Percentiles rank a stretch among this genome's conserved stretches.
phyloP scores from a whole-genome alignment of 331 rosid species.

The Rhamnella rubrinervis region DNA sequence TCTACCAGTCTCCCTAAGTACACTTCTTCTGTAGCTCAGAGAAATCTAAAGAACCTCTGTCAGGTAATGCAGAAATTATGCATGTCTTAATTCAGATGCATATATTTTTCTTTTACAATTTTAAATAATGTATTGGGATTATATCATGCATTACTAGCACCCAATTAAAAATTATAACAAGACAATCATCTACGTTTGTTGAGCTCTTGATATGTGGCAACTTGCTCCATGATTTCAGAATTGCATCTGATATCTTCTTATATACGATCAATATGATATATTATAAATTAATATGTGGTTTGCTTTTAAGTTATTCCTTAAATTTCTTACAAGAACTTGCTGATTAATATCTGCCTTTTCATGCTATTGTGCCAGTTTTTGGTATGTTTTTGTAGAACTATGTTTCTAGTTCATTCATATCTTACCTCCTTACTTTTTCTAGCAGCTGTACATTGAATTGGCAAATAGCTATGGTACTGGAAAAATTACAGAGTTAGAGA shows the following conservation, averaged over 20 bases:
- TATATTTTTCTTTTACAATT: neutral
- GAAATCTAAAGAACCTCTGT: conserved; percentile 67
- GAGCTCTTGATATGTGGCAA: no score
- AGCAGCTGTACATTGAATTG: conserved; percentile 72
- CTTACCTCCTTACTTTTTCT: conserved; percentile 7
- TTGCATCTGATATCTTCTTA: neutral
- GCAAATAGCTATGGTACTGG: conserved; percentile 58
- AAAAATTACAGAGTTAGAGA: conserved; percentile 54
- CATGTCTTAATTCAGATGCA: neutral
- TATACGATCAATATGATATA: neutral
- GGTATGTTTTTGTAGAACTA: neutral
- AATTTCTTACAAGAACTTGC: no score
- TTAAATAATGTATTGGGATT: no score
- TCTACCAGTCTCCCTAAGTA: conserved; percentile 76
- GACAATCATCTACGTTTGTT: neutral
- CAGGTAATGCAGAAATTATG: conserved; percentile 47
- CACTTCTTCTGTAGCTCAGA: conserved; percentile 76
- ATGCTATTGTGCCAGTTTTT: neutral
- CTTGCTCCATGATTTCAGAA: no score
- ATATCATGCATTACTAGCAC: no score
- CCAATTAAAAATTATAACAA: neutral
- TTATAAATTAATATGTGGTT: no score
- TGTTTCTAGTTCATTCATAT: neutral
- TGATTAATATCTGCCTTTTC: neutral
- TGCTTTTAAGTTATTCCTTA: no score